phyloP scores from a whole-genome alignment of 225 moss, liverwort and hornwort species.

The Antitrichia curtipendula region DNA sequence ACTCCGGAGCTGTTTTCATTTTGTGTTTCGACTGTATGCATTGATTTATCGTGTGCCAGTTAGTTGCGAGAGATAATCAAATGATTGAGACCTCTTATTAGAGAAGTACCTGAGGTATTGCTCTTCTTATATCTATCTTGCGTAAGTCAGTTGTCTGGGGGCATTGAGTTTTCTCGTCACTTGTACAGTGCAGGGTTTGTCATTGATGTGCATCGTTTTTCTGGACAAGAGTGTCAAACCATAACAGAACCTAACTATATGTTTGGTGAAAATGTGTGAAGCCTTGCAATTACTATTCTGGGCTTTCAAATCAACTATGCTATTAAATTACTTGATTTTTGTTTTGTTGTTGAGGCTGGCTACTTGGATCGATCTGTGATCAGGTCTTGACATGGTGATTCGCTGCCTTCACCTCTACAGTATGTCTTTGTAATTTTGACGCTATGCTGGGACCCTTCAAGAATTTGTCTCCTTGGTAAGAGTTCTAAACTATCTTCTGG shows the following conservation, averaged over 20 bases:
- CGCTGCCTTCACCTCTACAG: not conserved
- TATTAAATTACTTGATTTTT: not conserved
- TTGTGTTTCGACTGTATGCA: not conserved
- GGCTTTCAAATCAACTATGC: not conserved
- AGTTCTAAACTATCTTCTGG: constrained; percentile 9
- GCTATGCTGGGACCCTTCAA: not conserved
- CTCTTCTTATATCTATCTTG: not conserved
- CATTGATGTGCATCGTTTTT: not conserved
- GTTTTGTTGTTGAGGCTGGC: not conserved
- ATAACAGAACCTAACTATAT: not conserved
- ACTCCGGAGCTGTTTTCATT: not conserved
- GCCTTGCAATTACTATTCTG: not conserved
- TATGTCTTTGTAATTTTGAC: not conserved
- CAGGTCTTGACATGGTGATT: not conserved
- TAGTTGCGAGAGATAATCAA: not conserved
- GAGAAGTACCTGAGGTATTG: not conserved
- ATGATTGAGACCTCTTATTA: not conserved
- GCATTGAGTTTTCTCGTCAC: not conserved
- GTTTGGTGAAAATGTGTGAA: not conserved
- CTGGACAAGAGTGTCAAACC: not conserved
- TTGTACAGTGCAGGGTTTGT: not conserved
- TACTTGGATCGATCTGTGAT: constrained; percentile 7
- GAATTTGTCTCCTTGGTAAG: constrained; percentile 3
- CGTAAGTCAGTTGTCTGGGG: not conserved
- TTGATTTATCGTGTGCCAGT: not conserved